These are phyloP conservation scores for Neopestalotiopsis clavispora DNA, from an alignment of 2,329 filamentous ascomycete species.

Conservation along the genomic window DNA sequence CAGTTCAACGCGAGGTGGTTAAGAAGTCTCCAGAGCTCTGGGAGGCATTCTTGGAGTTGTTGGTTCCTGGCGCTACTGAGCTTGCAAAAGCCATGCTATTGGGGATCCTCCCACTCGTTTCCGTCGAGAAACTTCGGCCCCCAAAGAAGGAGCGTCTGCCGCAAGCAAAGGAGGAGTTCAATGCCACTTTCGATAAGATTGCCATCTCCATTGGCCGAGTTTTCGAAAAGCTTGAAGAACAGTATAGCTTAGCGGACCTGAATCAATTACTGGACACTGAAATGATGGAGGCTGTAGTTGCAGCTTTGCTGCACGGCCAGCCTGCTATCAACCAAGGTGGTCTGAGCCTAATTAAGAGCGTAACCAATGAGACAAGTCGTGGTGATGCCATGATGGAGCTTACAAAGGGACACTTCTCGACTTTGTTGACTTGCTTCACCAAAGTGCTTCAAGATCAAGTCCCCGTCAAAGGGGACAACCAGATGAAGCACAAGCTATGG, in stretches of 20 bases:
- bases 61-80: slow-evolving; percentile 69
- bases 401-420: slow-evolving; percentile 48
- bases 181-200: slow-evolving; percentile 66
- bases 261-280: slow-evolving; percentile 67
- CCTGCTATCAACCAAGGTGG: slow-evolving; percentile 79
- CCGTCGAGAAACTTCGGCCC: slow-evolving; percentile 74
- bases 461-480: slow-evolving; percentile 38
- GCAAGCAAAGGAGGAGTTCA: slow-evolving; percentile 71
- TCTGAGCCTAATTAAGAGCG: slow-evolving; percentile 80
- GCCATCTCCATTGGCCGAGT: slow-evolving; percentile 70
- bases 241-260: slow-evolving; percentile 72
- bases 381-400: slow-evolving; percentile 54
- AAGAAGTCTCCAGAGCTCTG: slow-evolving; percentile 78
- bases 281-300: slow-evolving; percentile 76
- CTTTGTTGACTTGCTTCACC: slow-evolving; percentile 50
- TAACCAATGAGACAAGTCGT: slow-evolving; percentile 69
- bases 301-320: slow-evolving; percentile 81
- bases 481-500: slow-evolving; percentile 55
- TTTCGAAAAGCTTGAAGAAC: slow-evolving; percentile 76
- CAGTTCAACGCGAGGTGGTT: slow-evolving; percentile 69
- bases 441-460: slow-evolving; percentile 48
- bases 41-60: slow-evolving; percentile 73
- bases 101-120: slow-evolving; percentile 72
- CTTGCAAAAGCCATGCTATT: slow-evolving; percentile 77
- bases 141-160: slow-evolving; percentile 50